These are phyloP conservation scores for Candida nonsorbophila DNA, from an alignment of 805 yeast species.

Conservation along the genomic window DNA sequence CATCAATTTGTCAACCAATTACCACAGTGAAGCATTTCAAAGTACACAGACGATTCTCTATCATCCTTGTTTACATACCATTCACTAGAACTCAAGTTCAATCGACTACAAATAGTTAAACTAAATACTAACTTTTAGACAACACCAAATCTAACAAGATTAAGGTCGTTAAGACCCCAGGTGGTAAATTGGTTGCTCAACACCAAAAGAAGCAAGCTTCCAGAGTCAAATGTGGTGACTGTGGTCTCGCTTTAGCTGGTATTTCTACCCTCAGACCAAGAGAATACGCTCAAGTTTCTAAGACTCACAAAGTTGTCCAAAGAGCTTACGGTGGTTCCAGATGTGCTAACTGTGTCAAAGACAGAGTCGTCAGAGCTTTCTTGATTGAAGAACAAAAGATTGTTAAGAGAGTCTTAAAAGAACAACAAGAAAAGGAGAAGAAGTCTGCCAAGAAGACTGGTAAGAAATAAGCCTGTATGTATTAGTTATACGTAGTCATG, in stretches of 20 bases:
- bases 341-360: slow-evolving; percentile 98
- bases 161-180: slow-evolving; percentile 99
- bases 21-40: no score
- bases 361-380: slow-evolving; percentile 99
- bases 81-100: no score
- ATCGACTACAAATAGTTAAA: no score
- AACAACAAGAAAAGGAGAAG: slow-evolving; percentile 85
- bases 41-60: no score
- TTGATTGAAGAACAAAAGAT: slow-evolving; percentile 99
- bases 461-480: slow-evolving; percentile 20
- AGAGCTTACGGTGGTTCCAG: slow-evolving; percentile 99
- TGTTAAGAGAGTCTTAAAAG: slow-evolving; percentile 98
- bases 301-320: slow-evolving; percentile 96
- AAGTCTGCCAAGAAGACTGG: slow-evolving; percentile 32
- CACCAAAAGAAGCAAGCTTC: slow-evolving; percentile 91
- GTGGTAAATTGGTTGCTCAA: slow-evolving; percentile 97
- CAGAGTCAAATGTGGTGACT: slow-evolving; percentile 86
- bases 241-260: slow-evolving; percentile 80
- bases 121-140: no score
- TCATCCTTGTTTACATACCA: no score
- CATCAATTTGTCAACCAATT: no score
- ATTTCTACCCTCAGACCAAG: slow-evolving; percentile 96
- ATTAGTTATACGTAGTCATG: slow-evolving; percentile 6
- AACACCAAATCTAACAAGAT: slow-evolving; percentile 99
- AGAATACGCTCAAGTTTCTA: slow-evolving; percentile 90